Conservation (phyloP, 306 rosid genomes). For the Cicer bijugum region DNA sequence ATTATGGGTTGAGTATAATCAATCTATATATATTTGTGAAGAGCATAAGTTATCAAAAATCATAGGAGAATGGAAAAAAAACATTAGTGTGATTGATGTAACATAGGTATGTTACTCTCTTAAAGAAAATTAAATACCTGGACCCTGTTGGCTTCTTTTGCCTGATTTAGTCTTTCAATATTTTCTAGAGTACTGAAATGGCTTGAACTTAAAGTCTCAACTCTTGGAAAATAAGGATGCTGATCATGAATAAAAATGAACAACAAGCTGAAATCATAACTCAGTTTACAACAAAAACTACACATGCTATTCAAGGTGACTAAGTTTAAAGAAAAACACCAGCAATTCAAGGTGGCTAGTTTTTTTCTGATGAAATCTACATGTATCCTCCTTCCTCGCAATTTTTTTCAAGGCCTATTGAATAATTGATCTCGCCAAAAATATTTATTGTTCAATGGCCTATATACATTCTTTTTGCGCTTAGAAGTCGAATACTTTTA, state of each 20-base stretch:
- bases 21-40: conserved; percentile 54
- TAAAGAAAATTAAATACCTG: conserved; percentile 52
- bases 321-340: neutral
- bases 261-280: neutral
- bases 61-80: neutral
- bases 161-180: conserved; percentile 76
- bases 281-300: neutral
- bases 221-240: conserved; percentile 53
- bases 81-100: conserved; percentile 1
- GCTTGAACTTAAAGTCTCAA: conserved; percentile 65
- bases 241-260: conserved; percentile 22
- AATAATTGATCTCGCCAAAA: neutral
- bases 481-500: neutral
- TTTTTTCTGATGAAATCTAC: neutral
- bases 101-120: conserved; percentile 8
- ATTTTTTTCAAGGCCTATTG: neutral
- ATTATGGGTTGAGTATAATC: conserved; percentile 75
- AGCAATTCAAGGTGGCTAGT: neutral
- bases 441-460: neutral
- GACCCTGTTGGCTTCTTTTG: conserved; percentile 78
- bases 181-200: conserved; percentile 77
- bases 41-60: conserved; percentile 23
- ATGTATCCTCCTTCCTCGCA: neutral
- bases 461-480: neutral
- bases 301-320: neutral